phyloP scores from a whole-genome alignment of 2,329 filamentous ascomycete genomes.

The Erysiphe neolycopersici region DNA sequence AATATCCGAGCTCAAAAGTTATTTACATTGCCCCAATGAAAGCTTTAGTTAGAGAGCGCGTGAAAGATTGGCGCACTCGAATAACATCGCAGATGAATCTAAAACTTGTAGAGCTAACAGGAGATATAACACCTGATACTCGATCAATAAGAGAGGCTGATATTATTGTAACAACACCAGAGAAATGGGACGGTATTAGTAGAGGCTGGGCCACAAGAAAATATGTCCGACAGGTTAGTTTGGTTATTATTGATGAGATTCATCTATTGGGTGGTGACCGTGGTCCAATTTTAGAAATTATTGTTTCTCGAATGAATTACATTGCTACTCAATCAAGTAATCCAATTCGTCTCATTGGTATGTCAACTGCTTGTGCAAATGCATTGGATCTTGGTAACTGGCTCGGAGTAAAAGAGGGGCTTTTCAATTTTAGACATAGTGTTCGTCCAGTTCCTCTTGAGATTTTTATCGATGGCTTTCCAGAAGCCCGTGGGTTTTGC shows the following conservation, averaged over 20 bases:
- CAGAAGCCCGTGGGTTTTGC: slow-evolving; percentile 83
- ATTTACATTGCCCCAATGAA: slow-evolving; percentile 99
- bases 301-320: slow-evolving; percentile 88
- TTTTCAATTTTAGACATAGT: slow-evolving; percentile 95
- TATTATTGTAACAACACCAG: slow-evolving; percentile 95
- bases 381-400: slow-evolving; percentile 84
- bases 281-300: slow-evolving; percentile 94
- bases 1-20: slow-evolving; percentile 83
- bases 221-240: slow-evolving; percentile 78
- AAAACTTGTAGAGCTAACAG: slow-evolving; percentile 83
- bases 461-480: slow-evolving; percentile 93
- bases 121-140: slow-evolving; percentile 94
- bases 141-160: slow-evolving; percentile 86
- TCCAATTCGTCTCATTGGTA: slow-evolving; percentile 74
- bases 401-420: slow-evolving; percentile 81
- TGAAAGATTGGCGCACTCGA: slow-evolving; percentile 76
- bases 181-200: slow-evolving; percentile 99
- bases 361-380: slow-evolving; percentile 97
- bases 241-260: slow-evolving; percentile 97
- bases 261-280: slow-evolving; percentile 90
- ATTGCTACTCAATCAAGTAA: slow-evolving; percentile 85
- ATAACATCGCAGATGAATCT: slow-evolving; percentile 62
- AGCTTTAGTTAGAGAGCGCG: slow-evolving; percentile 81
- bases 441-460: slow-evolving; percentile 89
- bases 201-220: slow-evolving; percentile 85